Conservation (phyloP, 2,329 filamentous ascomycete genomes). For the Colletotrichum filicis region DNA sequence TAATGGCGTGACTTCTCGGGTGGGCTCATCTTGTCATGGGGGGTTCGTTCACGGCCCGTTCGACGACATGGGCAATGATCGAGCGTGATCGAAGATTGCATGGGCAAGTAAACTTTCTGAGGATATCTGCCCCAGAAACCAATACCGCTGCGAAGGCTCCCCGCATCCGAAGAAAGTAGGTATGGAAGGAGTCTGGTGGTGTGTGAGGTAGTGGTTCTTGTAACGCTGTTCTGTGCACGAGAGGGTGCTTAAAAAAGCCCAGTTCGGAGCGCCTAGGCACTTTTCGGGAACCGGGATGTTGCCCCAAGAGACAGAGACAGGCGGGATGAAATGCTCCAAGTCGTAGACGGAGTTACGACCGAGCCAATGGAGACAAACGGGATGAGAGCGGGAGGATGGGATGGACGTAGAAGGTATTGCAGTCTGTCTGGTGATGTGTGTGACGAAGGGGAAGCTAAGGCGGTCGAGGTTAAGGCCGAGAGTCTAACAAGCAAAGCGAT, state of each 20-base stretch:
- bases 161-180: conserved; percentile 13
- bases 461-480: background rate
- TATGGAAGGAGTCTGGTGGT: conserved; percentile 1
- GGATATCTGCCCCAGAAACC: background rate
- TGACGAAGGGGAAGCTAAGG: background rate
- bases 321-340: background rate
- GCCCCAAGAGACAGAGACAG: background rate
- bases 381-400: background rate
- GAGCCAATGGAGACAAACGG: background rate
- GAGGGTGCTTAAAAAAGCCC: background rate
- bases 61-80: background rate
- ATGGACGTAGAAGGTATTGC: background rate
- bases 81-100: background rate
- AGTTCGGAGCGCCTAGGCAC: conserved; percentile 15
- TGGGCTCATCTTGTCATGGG: conserved; percentile 2
- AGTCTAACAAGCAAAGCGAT: background rate
- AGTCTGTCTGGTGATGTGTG: background rate
- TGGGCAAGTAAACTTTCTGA: conserved; percentile 10
- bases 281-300: conserved; percentile 5
- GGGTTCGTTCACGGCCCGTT: conserved; percentile 7
- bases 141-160: background rate
- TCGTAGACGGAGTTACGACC: background rate
- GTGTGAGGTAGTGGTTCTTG: background rate
- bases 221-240: background rate
- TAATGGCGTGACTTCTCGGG: conserved; percentile 19